Evolutionary conservation across 176 grass and related monocot genomes (phyloP).

Genomic region (Calamus simplicifolius): DNA sequence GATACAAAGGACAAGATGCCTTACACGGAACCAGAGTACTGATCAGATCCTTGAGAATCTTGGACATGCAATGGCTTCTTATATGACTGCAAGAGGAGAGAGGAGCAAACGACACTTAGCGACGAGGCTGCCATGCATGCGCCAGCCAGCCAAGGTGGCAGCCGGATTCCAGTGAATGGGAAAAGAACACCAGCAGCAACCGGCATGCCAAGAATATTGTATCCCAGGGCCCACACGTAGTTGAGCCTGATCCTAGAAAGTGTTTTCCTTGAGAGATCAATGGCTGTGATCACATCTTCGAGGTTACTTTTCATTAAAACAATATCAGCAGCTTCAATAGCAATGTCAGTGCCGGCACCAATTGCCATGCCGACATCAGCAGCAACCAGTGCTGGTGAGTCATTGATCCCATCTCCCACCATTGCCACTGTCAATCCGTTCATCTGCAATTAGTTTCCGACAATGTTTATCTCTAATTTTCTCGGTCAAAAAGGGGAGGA

Average conservation of each 20-base stretch:
- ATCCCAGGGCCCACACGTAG: constrained; percentile 88
- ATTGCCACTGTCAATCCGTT: constrained; percentile 77
- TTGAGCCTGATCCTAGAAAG: constrained; percentile 65
- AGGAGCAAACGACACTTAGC: constrained; percentile 87
- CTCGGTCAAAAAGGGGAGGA: too few relatives aligned
- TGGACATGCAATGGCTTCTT: constrained; percentile 58
- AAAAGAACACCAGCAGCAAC: constrained; percentile 69
- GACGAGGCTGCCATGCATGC: constrained; percentile 93
- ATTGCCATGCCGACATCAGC: constrained; percentile 88
- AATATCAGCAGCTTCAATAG: constrained; percentile 80
- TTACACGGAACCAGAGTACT: too few relatives aligned
- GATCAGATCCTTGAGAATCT: constrained; percentile 2
- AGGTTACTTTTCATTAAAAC: constrained; percentile 89
- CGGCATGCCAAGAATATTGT: constrained; percentile 76
- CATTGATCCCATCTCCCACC: constrained; percentile 89
- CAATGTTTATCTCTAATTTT: too few relatives aligned
- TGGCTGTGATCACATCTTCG: constrained; percentile 81
- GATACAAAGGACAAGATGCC: too few relatives aligned
- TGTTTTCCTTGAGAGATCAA: constrained; percentile 86
- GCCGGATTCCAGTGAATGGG: constrained; percentile 61
- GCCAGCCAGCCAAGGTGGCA: constrained; percentile 82
- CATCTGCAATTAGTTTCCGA: constrained; percentile 23
- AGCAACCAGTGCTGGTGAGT: constrained; percentile 69
- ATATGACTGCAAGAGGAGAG: constrained; percentile 78
- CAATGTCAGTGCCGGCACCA: constrained; percentile 70